Evolutionary conservation across 1,284 basidiomycete genomes (phyloP).

Genomic region (Gomphus bonarii): DNA sequence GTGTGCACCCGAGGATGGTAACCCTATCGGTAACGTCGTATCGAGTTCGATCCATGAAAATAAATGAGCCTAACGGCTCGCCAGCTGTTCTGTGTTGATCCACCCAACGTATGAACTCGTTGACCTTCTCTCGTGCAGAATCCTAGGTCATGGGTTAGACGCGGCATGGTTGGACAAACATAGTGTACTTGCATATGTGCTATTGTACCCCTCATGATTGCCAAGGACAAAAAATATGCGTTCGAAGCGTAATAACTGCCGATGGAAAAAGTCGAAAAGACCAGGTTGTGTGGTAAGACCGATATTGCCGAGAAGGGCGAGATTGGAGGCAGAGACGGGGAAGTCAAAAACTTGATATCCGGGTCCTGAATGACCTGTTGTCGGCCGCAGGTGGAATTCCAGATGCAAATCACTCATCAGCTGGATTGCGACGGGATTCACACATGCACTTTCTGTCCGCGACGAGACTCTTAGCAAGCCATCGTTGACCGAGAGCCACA

Average conservation of each 20-base stretch:
- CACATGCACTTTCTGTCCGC: constrained; percentile 4
- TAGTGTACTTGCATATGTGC: constrained; percentile 6
- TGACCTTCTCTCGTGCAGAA: constrained; percentile 4
- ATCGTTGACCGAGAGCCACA: neutral
- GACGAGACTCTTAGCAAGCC: neutral
- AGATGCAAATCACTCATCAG: constrained; percentile 28
- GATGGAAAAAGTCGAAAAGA: constrained; percentile 25
- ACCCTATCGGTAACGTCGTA: constrained; percentile 24
- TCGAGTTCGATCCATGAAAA: constrained; percentile 27
- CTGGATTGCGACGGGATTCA: constrained; percentile 10
- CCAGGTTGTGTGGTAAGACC: constrained; percentile 23
- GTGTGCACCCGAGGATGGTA: constrained; percentile 31
- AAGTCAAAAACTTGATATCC: constrained; percentile 23
- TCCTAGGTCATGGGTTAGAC: neutral
- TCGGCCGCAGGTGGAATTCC: constrained; percentile 20
- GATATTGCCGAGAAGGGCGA: constrained; percentile 31
- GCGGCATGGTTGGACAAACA: neutral
- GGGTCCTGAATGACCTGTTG: constrained; percentile 9
- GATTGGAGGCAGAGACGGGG: constrained; percentile 21
- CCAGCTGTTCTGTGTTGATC: neutral
- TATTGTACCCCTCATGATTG: constrained; percentile 24
- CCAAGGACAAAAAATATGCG: constrained; percentile 26
- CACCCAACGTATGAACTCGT: constrained; percentile 10
- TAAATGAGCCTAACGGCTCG: constrained; percentile 20
- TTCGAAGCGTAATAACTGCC: constrained; percentile 24